Conservation (phyloP, 805 yeast genomes). For the Saccharomycopsis olivae region DNA sequence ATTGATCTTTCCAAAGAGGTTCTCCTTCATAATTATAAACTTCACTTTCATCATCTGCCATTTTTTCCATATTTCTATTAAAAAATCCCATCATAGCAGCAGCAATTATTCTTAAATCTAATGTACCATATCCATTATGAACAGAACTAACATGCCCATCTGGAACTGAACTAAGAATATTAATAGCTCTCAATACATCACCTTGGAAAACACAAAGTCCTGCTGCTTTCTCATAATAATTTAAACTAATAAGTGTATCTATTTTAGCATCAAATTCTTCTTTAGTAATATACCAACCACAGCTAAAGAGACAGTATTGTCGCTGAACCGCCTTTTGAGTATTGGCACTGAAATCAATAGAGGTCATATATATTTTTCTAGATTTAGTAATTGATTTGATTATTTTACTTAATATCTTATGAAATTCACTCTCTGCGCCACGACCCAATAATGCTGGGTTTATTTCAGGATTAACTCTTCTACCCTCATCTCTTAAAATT, state of each 20-base stretch:
- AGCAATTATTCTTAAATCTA: slow-evolving; percentile 44
- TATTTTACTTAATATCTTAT: slow-evolving; percentile 7
- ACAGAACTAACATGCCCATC: slow-evolving; percentile 2
- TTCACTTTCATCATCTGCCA: slow-evolving; percentile 24
- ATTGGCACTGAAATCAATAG: slow-evolving; percentile 20
- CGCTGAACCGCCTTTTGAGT: slow-evolving; percentile 54
- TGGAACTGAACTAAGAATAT: slow-evolving; percentile 46
- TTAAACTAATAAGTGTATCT: slow-evolving; percentile 40
- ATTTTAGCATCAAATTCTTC: slow-evolving; percentile 66
- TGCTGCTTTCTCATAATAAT: slow-evolving; percentile 80
- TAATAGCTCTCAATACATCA: slow-evolving; percentile 70
- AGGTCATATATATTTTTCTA: slow-evolving; percentile 1
- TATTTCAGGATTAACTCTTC: slow-evolving; percentile 18
- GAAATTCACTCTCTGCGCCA: slow-evolving; percentile 26
- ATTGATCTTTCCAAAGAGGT: slow-evolving; percentile 87
- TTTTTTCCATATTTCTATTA: slow-evolving; percentile 40
- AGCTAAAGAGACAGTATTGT: slow-evolving; percentile 66
- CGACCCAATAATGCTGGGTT: slow-evolving; percentile 18
- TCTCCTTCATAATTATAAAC: slow-evolving; percentile 30
- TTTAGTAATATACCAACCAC: slow-evolving; percentile 83
- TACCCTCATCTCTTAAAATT: slow-evolving; percentile 26
- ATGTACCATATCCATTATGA: background rate
- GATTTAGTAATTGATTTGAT: slow-evolving; percentile 5
- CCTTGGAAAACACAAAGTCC: slow-evolving; percentile 97
- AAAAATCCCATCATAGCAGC: slow-evolving; percentile 86